These are phyloP conservation scores for Diddensiella santjacobensis DNA, from an alignment of 805 yeast genomes.

Conservation along the genomic window DNA sequence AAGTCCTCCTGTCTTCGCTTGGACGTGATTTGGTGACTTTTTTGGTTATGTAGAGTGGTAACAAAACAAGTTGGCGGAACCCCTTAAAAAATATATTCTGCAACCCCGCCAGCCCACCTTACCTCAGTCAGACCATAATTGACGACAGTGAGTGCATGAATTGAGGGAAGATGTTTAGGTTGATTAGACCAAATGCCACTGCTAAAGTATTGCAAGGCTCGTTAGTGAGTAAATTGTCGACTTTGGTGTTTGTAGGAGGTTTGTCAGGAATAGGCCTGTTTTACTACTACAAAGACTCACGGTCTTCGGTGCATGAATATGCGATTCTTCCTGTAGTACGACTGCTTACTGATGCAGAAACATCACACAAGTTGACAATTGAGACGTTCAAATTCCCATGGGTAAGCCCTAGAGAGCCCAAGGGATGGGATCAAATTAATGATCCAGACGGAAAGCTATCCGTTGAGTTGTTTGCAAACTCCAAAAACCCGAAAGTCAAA, in stretches of 20 bases:
- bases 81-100: no score
- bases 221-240: background rate
- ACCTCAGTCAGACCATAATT: no score
- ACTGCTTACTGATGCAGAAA: conserved; percentile 71
- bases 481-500: conserved; percentile 27
- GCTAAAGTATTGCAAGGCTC: background rate
- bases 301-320: conserved; percentile 80
- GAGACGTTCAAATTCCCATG: conserved; percentile 50
- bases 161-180: no score
- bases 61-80: no score
- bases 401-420: conserved; percentile 29
- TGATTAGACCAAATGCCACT: no score
- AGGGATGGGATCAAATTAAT: conserved; percentile 25
- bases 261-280: conserved; percentile 10
- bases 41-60: no score
- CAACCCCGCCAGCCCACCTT: no score
- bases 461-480: conserved; percentile 27
- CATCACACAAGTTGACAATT: conserved; percentile 77
- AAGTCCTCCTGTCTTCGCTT: no score
- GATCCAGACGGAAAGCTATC: conserved; percentile 31
- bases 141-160: no score
- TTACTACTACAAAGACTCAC: conserved; percentile 64
- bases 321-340: conserved; percentile 75
- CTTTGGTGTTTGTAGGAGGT: background rate
- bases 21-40: no score